Evolutionary conservation across 169 alveolate species (phyloP).

Genomic region (Miamiensis avidus): DNA sequence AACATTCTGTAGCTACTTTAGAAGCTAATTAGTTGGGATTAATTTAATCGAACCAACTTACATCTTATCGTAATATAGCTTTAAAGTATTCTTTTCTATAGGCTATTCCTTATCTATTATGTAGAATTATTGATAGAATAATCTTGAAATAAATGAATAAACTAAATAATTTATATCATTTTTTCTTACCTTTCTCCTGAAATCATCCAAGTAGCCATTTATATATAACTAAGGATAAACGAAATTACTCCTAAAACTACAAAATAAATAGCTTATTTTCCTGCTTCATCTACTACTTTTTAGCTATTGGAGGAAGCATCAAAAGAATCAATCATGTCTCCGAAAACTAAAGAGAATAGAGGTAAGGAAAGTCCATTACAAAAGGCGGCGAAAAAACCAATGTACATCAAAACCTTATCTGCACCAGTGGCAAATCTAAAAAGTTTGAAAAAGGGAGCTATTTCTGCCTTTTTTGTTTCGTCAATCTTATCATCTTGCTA

Average conservation of each 20-base stretch:
- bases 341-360: constrained; percentile 34
- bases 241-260: not conserved
- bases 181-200: constrained; percentile 49
- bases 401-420: constrained; percentile 28
- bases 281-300: constrained; percentile 9
- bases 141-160: too few species aligned
- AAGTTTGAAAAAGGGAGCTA: constrained; percentile 11
- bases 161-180: too few species aligned
- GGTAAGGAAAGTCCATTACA: constrained; percentile 41
- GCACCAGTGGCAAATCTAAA: constrained; percentile 39
- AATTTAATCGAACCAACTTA: constrained; percentile 44
- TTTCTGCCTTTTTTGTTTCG: not conserved
- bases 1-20: constrained; percentile 33
- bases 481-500: too few species aligned
- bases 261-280: constrained; percentile 2
- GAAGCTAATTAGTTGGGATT: constrained; percentile 38
- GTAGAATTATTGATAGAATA: too few species aligned
- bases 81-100: constrained; percentile 34
- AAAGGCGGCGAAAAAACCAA: constrained; percentile 36
- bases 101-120: constrained; percentile 32
- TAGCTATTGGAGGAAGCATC: not conserved
- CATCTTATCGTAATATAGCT: constrained; percentile 39
- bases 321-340: constrained; percentile 37
- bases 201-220: constrained; percentile 29
- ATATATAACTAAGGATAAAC: constrained; percentile 11